These are phyloP conservation scores for Claviceps pazoutovae DNA, from an alignment of 2,329 filamentous ascomycete genomes.

Conservation along the genomic window DNA sequence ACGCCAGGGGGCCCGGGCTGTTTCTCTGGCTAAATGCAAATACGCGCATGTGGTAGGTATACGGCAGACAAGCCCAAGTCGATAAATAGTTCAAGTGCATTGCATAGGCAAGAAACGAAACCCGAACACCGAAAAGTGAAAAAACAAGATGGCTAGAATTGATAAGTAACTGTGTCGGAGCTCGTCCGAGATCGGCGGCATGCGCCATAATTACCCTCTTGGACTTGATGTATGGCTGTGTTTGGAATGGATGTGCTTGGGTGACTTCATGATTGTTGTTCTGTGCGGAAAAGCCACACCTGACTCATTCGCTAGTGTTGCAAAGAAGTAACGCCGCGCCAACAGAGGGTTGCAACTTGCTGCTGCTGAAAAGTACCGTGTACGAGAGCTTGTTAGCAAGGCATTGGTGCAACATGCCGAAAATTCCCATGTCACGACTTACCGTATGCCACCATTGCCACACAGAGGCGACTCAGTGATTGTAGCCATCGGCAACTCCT, in stretches of 20 bases:
- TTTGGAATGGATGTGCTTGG: not conserved
- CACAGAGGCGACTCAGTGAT: not conserved
- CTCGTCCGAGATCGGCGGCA: conserved; percentile 7
- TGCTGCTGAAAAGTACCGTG: not conserved
- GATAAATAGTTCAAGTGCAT: not conserved
- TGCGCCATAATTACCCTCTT: not conserved
- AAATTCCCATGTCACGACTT: not conserved
- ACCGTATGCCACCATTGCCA: not conserved
- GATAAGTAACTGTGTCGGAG: conserved; percentile 5
- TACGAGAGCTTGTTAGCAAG: not conserved
- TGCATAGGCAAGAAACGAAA: conserved; percentile 1
- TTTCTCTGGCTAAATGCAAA: conserved; percentile 6
- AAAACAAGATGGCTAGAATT: not conserved
- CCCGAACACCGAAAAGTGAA: not conserved
- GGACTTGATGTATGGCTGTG: not conserved
- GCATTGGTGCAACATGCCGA: no score
- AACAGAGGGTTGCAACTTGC: not conserved
- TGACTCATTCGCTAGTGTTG: not conserved
- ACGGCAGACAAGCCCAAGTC: not conserved
- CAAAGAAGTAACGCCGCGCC: not conserved
- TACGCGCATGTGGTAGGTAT: not conserved
- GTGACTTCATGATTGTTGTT: not conserved
- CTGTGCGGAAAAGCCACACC: not conserved
- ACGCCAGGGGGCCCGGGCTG: conserved; percentile 1
- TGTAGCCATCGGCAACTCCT: not conserved